Percentiles rank a stretch among this genome's conserved stretches.
phyloP scores from a whole-genome alignment of 2,329 filamentous ascomycete genomes.

The Pseudocercospora cruenta region DNA sequence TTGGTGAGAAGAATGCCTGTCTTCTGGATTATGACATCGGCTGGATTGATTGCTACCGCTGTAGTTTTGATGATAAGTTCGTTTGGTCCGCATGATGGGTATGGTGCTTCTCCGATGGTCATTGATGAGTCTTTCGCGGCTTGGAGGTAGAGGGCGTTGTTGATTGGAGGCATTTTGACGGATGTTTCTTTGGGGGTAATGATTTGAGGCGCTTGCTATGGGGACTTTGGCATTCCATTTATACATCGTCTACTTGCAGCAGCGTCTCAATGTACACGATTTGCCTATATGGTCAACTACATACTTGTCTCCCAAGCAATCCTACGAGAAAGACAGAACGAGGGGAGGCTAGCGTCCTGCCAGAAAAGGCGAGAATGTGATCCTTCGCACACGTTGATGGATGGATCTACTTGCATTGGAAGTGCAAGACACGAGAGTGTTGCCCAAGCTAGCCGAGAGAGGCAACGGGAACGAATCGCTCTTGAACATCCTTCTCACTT shows the following conservation, averaged over 20 bases:
- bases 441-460: neutral
- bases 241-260: too few species aligned
- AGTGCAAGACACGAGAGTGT: too few species aligned
- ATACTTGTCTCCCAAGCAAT: too few species aligned
- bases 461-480: neutral
- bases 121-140: neutral
- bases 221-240: too few species aligned
- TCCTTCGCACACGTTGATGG: neutral
- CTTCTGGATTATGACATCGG: constrained; percentile 43
- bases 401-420: neutral
- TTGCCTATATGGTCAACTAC: too few species aligned
- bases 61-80: constrained; percentile 42
- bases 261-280: too few species aligned
- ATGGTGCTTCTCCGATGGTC: constrained; percentile 25
- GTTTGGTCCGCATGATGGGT: constrained; percentile 27
- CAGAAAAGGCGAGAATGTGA: neutral
- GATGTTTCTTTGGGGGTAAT: neutral
- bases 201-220: too few species aligned
- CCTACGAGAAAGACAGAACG: neutral
- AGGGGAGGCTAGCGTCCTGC: neutral
- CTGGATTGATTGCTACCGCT: constrained; percentile 46
- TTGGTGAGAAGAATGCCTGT: constrained; percentile 26
- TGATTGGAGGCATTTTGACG: neutral
- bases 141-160: neutral
- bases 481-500: neutral